A percentile compares a stretch with the other conserved stretches of the same genome.
Evolutionary conservation across 306 rosid species (phyloP).

Genomic region (Lablab purpureus): DNA sequence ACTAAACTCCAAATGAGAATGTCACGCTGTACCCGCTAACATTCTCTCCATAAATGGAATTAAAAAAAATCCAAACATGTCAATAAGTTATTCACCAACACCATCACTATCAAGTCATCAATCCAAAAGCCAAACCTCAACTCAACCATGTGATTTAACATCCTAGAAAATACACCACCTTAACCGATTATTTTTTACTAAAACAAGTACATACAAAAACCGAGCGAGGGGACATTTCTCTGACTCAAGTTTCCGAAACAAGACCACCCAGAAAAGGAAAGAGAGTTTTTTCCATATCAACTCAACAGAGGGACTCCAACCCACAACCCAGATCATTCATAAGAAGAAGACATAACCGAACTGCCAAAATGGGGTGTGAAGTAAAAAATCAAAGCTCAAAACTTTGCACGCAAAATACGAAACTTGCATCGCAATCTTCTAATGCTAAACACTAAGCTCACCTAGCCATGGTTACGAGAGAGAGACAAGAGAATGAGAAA

Average conservation of each 20-base stretch:
- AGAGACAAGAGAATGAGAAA: neutral
- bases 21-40: too few species aligned
- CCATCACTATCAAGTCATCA: neutral
- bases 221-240: slow-evolving; percentile 1
- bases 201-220: neutral
- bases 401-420: slow-evolving; percentile 11
- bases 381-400: neutral
- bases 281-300: neutral
- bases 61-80: neutral
- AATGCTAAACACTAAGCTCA: slow-evolving; percentile 34
- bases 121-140: slow-evolving; percentile 25
- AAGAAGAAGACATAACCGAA: slow-evolving; percentile 10
- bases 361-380: neutral
- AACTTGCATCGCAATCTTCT: slow-evolving; percentile 2
- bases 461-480: slow-evolving; percentile 53
- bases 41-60: neutral
- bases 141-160: slow-evolving; percentile 28
- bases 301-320: neutral
- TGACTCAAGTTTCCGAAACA: slow-evolving; percentile 4
- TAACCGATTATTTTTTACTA: neutral
- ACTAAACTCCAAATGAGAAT: slow-evolving; percentile 15
- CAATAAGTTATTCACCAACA: neutral
- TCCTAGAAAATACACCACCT: neutral
- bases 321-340: neutral
- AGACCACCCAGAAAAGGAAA: neutral